A percentile compares a stretch with the other conserved stretches of the same genome.
Evolutionary conservation across 306 rosid species (phyloP).

Genomic region (Pterocarpus santalinus): DNA sequence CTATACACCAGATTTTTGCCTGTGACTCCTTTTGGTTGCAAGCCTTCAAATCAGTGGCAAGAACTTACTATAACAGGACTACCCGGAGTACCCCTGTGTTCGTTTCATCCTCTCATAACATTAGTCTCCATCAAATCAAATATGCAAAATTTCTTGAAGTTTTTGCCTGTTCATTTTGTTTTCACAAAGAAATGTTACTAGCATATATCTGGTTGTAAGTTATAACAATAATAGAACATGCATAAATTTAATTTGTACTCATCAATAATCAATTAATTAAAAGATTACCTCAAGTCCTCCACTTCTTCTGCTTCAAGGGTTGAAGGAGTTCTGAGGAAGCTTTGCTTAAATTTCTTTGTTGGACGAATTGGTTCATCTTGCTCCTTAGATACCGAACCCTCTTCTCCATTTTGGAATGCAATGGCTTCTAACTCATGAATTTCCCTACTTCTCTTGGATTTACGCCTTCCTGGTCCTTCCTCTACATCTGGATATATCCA

Average conservation of each 20-base stretch:
- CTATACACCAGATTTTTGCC: no score
- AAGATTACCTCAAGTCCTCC: constrained; percentile 11
- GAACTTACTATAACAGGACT: no score
- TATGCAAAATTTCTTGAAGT: constrained; percentile 1
- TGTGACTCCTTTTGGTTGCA: no score
- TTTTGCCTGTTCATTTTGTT: background rate
- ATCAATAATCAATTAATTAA: no score
- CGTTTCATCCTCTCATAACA: background rate
- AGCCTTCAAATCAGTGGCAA: no score
- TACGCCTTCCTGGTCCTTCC: background rate
- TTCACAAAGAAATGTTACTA: no score
- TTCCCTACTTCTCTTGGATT: background rate
- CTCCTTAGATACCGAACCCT: background rate
- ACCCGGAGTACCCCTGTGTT: no score
- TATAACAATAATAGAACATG: no score
- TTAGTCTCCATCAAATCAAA: constrained; percentile 4
- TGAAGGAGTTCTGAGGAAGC: no score
- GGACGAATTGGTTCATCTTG: background rate
- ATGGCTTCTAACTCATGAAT: background rate
- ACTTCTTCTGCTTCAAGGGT: background rate
- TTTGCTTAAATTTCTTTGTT: background rate
- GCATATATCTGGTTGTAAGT: no score
- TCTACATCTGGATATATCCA: background rate
- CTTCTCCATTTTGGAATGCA: background rate
- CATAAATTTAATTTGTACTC: no score